Evolutionary conservation across 345 rosid species (phyloP).

Genomic region (Aethionema arabicum): DNA sequence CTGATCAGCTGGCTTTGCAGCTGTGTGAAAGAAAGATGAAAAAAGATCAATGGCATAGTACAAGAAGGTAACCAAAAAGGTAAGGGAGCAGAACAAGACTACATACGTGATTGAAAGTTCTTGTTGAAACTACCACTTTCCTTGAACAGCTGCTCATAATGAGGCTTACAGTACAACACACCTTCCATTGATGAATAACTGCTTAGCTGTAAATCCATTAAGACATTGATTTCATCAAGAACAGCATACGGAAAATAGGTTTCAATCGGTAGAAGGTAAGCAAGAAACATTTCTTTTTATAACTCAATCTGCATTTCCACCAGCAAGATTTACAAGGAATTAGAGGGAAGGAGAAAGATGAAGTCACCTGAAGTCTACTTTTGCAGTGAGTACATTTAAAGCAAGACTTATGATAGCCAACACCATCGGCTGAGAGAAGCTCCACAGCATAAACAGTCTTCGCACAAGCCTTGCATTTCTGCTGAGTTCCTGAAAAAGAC

Average conservation of each 20-base stretch:
- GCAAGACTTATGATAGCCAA: slow-evolving; percentile 79
- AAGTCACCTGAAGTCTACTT: slow-evolving; percentile 56
- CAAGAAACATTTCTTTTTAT: background rate
- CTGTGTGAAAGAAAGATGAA: slow-evolving; percentile 31
- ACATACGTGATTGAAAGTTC: slow-evolving; percentile 49
- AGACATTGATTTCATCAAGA: slow-evolving; percentile 21
- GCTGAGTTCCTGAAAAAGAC: slow-evolving; percentile 63
- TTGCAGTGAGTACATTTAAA: slow-evolving; percentile 91
- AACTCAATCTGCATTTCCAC: background rate
- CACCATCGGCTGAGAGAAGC: slow-evolving; percentile 71
- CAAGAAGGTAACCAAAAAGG: slow-evolving; percentile 1
- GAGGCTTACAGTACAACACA: slow-evolving; percentile 78
- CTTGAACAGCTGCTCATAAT: slow-evolving; percentile 80
- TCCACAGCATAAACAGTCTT: slow-evolving; percentile 75
- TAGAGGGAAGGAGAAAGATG: background rate
- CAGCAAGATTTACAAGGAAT: background rate
- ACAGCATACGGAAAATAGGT: background rate
- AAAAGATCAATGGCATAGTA: background rate
- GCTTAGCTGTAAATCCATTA: slow-evolving; percentile 48
- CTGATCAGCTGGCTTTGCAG: slow-evolving; percentile 49
- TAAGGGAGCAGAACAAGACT: slow-evolving; percentile 1
- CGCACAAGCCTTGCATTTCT: slow-evolving; percentile 80
- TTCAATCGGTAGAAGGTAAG: background rate
- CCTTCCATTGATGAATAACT: slow-evolving; percentile 73
- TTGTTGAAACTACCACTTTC: slow-evolving; percentile 53